Conservation (phyloP, 2,329 filamentous ascomycete genomes). For the Ophiobolus disseminans region DNA sequence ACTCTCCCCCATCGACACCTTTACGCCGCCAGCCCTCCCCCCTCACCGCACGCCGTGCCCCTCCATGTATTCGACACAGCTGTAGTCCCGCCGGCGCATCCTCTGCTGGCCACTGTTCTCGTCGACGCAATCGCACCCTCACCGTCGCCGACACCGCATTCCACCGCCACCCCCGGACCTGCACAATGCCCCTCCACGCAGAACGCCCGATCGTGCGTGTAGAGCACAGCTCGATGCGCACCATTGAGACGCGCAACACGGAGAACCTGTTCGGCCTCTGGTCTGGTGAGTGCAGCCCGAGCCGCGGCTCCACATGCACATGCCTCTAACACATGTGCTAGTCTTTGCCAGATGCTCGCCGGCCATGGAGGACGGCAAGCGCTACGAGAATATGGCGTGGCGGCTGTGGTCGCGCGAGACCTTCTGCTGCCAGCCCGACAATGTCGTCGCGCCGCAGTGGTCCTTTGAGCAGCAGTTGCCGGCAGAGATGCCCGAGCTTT, state of each 20-base stretch:
- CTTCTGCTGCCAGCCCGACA: conserved; percentile 78
- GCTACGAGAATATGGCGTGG: conserved; percentile 94
- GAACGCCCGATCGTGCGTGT: conserved; percentile 88
- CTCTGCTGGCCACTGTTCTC: conserved; percentile 20
- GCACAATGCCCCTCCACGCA: conserved; percentile 80
- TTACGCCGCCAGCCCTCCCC: conserved; percentile 4
- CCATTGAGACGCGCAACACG: conserved; percentile 90
- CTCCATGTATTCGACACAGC: conserved; percentile 28
- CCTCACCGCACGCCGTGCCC: not conserved
- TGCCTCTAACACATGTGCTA: conserved; percentile 50
- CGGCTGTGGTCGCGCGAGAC: conserved; percentile 93
- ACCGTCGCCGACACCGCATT: conserved; percentile 13
- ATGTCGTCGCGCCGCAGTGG: conserved; percentile 46
- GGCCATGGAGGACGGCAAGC: conserved; percentile 88
- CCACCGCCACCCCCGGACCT: conserved; percentile 7
- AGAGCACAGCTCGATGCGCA: conserved; percentile 89
- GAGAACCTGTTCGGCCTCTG: conserved; percentile 97
- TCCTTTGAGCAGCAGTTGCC: conserved; percentile 41
- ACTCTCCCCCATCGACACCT: too few species aligned
- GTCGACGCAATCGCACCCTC: conserved; percentile 31
- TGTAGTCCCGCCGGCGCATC: conserved; percentile 30
- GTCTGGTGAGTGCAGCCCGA: conserved; percentile 73
- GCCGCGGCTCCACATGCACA: not conserved
- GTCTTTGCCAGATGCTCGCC: conserved; percentile 95
- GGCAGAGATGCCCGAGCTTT: conserved; percentile 52